Evolutionary conservation across 225 moss, liverwort and hornwort species (phyloP).

Genomic region (Asterella californica): DNA sequence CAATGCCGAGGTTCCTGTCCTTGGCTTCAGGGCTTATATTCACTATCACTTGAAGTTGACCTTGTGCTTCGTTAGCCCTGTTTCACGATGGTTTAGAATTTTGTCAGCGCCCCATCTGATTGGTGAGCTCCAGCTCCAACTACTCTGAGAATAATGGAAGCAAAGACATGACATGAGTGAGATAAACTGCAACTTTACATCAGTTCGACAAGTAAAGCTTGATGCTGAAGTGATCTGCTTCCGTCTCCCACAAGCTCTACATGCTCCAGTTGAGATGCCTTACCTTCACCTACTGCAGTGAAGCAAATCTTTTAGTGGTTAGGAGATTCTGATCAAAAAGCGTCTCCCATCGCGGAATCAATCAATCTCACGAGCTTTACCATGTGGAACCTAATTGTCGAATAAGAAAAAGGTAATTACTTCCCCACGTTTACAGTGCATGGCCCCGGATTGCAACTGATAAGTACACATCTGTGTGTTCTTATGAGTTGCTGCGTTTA

Average conservation of each 20-base stretch:
- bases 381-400: not conserved
- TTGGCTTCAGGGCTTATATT: slow-evolving; percentile 52
- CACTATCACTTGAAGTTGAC: slow-evolving; percentile 86
- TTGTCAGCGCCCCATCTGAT: not conserved
- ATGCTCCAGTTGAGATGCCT: slow-evolving; percentile 34
- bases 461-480: not conserved
- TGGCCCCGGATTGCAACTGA: not conserved
- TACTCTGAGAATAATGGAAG: not conserved
- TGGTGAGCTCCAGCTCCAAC: not conserved
- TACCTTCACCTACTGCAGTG: slow-evolving; percentile 40
- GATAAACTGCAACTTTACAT: slow-evolving; percentile 29
- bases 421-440: not conserved
- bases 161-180: not conserved
- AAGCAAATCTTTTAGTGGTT: not conserved
- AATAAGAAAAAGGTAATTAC: not conserved
- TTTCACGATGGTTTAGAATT: not conserved
- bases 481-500: not conserved
- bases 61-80: slow-evolving; percentile 97
- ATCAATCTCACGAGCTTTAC: not conserved
- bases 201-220: slow-evolving; percentile 38
- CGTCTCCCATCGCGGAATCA: not conserved
- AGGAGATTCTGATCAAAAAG: not conserved
- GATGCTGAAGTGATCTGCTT: slow-evolving; percentile 39
- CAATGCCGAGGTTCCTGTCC: slow-evolving; percentile 55
- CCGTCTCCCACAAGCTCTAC: slow-evolving; percentile 72